phyloP scores from a whole-genome alignment of 805 yeast species.

The Saccharomyces eubayanus region DNA sequence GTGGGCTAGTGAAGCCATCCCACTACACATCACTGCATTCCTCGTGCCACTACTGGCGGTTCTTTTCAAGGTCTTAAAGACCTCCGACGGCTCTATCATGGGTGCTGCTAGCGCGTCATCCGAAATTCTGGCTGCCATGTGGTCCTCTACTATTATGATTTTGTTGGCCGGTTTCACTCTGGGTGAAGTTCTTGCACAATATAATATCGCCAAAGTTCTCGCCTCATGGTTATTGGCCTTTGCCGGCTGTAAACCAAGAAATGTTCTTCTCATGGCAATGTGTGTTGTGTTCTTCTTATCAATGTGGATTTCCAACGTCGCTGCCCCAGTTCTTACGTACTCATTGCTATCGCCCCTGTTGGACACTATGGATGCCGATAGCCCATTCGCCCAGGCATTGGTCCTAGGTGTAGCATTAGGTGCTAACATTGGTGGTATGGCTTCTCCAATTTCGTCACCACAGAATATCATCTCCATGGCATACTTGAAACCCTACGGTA shows the following conservation, averaged over 20 bases:
- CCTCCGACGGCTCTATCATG: conserved; percentile 43
- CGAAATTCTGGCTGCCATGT: conserved; percentile 70
- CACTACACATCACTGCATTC: conserved; percentile 78
- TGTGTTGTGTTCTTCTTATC: conserved; percentile 69
- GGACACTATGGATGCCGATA: conserved; percentile 62
- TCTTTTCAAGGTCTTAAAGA: conserved; percentile 50
- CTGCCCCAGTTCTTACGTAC: conserved; percentile 84
- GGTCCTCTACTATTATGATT: conserved; percentile 85
- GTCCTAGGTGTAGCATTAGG: conserved; percentile 84
- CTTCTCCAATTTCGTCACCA: conserved; percentile 90
- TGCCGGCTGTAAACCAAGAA: conserved; percentile 80
- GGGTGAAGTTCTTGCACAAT: conserved; percentile 86
- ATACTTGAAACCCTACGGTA: conserved; percentile 56
- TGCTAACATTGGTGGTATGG: conserved; percentile 88
- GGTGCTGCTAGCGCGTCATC: conserved; percentile 53
- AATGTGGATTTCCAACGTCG: conserved; percentile 94
- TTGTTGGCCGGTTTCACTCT: conserved; percentile 83
- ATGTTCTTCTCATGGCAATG: conserved; percentile 70
- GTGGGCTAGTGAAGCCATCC: conserved; percentile 94
- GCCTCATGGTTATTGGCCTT: conserved; percentile 67
- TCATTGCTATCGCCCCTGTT: conserved; percentile 79
- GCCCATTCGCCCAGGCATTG: conserved; percentile 71
- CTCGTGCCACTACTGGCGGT: conserved; percentile 73
- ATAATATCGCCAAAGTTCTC: conserved; percentile 72
- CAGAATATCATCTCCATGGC: conserved; percentile 84